phyloP scores from a whole-genome alignment of 1,139 yeast species.

The Pichia sp. region DNA sequence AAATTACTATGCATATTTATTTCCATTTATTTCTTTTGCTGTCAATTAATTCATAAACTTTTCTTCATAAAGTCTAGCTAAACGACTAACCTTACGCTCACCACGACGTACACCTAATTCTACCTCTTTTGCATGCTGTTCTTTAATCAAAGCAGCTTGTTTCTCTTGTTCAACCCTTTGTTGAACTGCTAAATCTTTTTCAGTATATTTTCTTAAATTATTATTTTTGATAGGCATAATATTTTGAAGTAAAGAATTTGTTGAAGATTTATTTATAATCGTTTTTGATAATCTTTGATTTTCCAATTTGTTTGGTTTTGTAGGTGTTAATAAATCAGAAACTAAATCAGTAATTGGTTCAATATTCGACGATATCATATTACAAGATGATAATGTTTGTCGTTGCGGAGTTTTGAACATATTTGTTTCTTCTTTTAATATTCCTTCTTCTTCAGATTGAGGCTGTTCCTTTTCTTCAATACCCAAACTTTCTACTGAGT shows the following conservation, averaged over 20 bases:
- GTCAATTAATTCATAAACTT: conserved; percentile 23
- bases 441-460: too few relatives aligned
- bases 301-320: neutral
- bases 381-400: neutral
- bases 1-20: neutral
- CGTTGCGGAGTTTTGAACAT: conserved; percentile 4
- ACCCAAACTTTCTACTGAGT: conserved; percentile 11
- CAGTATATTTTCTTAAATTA: conserved; percentile 27
- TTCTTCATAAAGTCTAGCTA: conserved; percentile 47
- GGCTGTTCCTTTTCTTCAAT: neutral
- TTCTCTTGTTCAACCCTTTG: conserved; percentile 15
- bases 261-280: neutral
- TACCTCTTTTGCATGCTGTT: conserved; percentile 14
- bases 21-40: neutral
- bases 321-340: conserved; percentile 4
- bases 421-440: conserved; percentile 3
- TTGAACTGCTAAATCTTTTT: conserved; percentile 26
- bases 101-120: conserved; percentile 16
- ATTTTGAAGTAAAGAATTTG: conserved; percentile 5
- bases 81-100: conserved; percentile 46
- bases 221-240: conserved; percentile 11
- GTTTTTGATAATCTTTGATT: too few relatives aligned
- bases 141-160: conserved; percentile 9
- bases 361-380: too few relatives aligned
- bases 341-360: neutral